Base-by-base conservation (phyloP, 192 early-diverging fungal species). In the Coemansia sp. region DNA sequence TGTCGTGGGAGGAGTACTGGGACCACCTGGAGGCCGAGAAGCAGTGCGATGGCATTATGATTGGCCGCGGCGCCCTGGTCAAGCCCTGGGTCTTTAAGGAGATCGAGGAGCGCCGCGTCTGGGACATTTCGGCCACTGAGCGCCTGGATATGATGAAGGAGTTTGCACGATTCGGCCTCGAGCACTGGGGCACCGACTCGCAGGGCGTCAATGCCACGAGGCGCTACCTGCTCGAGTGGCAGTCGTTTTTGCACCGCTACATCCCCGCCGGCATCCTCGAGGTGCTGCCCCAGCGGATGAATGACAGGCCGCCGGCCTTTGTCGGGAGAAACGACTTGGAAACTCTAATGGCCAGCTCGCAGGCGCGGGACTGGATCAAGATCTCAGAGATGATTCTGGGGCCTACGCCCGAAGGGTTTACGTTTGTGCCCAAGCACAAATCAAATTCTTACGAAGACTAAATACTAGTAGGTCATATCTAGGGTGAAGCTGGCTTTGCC, bases 81-180 rank as follows among this genome's bases (percentile, higher is more conserved):
- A 99, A 99, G 84, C 97, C 97, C 4, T 99, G 97, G 97, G 86
- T 99, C 2, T 98, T 99, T 75, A 87, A 85, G 3, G 97, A 99
- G 70, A 97, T 99, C 65, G 88, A 92, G 62, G 88, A 91, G 37
- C 86, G 89, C 48, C 77, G 86, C 14, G 85, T 93, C 59, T 97
- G 91, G 88, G 97, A 99, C 67, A 99, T 99, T 60, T 89, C 89
- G 28, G 86, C 92, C 1, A 62, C 77, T 5, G 95, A 99, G 83
- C 90, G 97, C 16, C 86, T 99, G 47, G 97, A 96, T 56, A 91
- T 99, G 37, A 73, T 99, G 62, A 87, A 87, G 62, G 70, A 87
- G 41, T 99, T 89, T 84, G 87, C 87, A 12, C 65, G 87, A 23
- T 94, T 85, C 70, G 97, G 95, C n/a, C 75, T 97, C 50, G 97